Base-by-base conservation (phyloP, 1,284 basidiomycete species). In the Peniophora sp. region DNA sequence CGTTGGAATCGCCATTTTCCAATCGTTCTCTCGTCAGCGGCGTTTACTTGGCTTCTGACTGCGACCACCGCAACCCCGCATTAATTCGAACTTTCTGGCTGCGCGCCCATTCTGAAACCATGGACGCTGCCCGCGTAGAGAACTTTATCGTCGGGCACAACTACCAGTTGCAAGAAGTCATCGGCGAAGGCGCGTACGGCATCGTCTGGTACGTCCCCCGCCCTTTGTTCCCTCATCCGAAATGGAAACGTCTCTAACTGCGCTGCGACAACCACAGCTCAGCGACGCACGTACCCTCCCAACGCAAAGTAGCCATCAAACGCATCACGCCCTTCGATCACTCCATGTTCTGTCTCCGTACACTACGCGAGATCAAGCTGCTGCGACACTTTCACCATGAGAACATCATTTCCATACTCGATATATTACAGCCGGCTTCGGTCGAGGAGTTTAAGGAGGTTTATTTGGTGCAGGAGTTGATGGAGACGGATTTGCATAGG, bases 401-500 rank as follows among this genome's bases (percentile, higher is more conserved):
- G 65, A 86, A 92, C 64, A 91, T 92, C 68, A 91, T 92, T 65
- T 79, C 85, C 25, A 91, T 92, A 61, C 79, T 91, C 58, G 89
- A 92, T 62, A 90, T 92, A 59, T 75, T 90, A 53, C 75, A 71
- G 35, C 76, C 77, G 3, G 69, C 80, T 20, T 75, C 69, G 49
- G 69, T 90, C 50, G 74, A 85, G 46, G 69, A 77, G 24, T 92
- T 94, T 65, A 81, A 70, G 36, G 91, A 93, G 61, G 89, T 92
- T 17, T 90, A 82, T 57, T 78, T 94, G 52, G 89, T 94, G 6
- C 84, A 92, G 68, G 92, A 93, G 65, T 75, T 93, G 50, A 94
- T 94, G 92, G 92, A 94, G 65, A 92, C 89, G 0, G 90, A 93
- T 65, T 72, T 94, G 60, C 89, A 94, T 64, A 82, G 91, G 50